Evolutionary conservation across 176 grass and related monocot species (phyloP).

Genomic region (Oryza glaberrima): DNA sequence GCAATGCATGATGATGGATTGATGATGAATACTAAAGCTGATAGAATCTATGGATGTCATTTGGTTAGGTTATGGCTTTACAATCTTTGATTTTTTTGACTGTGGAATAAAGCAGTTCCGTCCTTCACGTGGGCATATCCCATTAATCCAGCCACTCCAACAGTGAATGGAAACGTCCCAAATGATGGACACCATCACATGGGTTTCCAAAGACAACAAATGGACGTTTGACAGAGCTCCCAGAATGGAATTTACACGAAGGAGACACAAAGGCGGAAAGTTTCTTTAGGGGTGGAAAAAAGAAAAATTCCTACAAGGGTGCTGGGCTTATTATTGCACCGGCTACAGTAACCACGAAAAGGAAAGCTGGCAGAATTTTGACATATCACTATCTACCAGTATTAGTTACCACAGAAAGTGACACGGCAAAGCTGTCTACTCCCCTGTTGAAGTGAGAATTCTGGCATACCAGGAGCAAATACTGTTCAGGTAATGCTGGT

Average conservation of each 20-base stretch:
- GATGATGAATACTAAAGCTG: conserved; percentile 3
- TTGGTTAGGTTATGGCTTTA: conserved; percentile 3
- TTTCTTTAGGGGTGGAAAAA: not conserved
- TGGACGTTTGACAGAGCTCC: conserved; percentile 33
- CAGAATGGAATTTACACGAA: conserved; percentile 1
- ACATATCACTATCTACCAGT: conserved; percentile 14
- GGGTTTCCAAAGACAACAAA: conserved; percentile 31
- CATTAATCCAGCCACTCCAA: conserved; percentile 31
- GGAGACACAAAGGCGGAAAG: not conserved
- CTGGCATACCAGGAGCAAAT: conserved; percentile 13
- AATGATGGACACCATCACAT: conserved; percentile 40
- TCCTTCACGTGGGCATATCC: conserved; percentile 58
- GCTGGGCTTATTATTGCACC: not conserved
- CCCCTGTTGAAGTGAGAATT: not conserved
- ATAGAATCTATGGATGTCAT: conserved; percentile 32
- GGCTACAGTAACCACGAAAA: not conserved
- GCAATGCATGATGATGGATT: conserved; percentile 22
- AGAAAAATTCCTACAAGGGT: conserved; percentile 14
- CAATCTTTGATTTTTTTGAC: conserved; percentile 35
- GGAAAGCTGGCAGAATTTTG: not conserved
- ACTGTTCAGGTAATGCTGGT: conserved; percentile 14
- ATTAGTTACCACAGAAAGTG: not conserved
- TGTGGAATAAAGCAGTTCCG: conserved; percentile 38
- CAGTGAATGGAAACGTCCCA: conserved; percentile 21
- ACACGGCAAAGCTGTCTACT: conserved; percentile 13